Evolutionary conservation across 1,139 yeast species (phyloP), one percentile per base, ranked within the genome.

Genomic region (Magnusiomyces ingens): DNA sequence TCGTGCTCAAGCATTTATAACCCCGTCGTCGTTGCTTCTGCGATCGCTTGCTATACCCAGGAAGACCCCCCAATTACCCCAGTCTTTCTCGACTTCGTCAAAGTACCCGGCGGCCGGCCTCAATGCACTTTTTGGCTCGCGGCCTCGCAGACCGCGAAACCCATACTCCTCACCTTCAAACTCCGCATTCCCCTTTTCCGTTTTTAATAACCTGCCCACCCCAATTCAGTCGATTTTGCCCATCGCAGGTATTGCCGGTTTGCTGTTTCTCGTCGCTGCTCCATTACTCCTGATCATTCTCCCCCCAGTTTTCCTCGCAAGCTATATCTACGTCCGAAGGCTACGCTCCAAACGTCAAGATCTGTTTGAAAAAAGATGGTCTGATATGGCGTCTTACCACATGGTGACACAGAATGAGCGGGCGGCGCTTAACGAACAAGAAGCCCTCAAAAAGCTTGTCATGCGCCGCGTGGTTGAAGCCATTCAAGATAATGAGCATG

Each of bases 361-460:
- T 18, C 55, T 63, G 29, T 60, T 58, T 53, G 60, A 60, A 42
- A 64, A 62, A 48, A 55, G 67, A 45, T 64, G 67, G 67, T 49
- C 56, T 45, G 63, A 62, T 29, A 55, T 63, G 60, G 65, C 65
- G 18, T 55, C 59, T 17, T 62, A 61, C 50, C 65, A 62, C 45
- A 50, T 64, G 47, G 54, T 58, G 11, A 57, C 52, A 21, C 58
- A 60, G 45, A 54, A 57, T 11, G 58, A 52, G 12, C 56, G 52
- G n/a, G 57, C 56, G 1, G 52, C 56, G 21, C 38, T 51, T 21
- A 55, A 50, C 43, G 57, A 55, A 52, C 57, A 55, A 36, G 55
- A 50, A 13, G 41, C 57, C 6, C 43, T 55, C 26, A 52, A 52
- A 41, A 46, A 55, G 26, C 37, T 58, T n/a, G 67, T 62, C 29